Evolutionary conservation across 768 basidiomycete species (phyloP), one percentile per base, ranked within the genome.

Genomic region (Leucogyrophana mollusca): DNA sequence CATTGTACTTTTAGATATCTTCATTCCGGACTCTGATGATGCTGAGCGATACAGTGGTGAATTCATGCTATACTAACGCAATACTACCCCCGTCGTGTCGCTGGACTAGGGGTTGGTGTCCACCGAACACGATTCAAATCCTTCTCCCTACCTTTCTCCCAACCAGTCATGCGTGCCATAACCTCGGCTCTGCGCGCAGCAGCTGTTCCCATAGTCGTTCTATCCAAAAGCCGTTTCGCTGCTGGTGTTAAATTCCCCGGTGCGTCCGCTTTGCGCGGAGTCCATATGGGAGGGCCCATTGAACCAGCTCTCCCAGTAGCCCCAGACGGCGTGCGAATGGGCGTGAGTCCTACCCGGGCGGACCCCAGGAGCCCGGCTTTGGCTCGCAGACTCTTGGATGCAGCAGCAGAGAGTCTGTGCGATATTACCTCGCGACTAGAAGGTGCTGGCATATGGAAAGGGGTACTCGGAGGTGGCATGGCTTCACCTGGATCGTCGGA

Each of bases 221-320:
- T 72, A 54, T 93, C 82, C 51, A 96, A 67, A 35, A 96, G 59
- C 50, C 84, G 72, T 59, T 74, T 79, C 20, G 83, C 94, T 21
- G 94, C 94, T n/a, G 93, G 93, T 0, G 93, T 94, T 52, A 95
- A 64, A 50, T 76, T 80, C 5, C 89, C 90, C 8, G 82, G 69
- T 34, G 83, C 85, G 36, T 87, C 82, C 13, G 83, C 77, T 53
- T 82, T 78, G 50, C 83, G 76, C 1, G 93, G 91, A 2, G 92
- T 94, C 78, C 80, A 84, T 8, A 71, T 73, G 10, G 90, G 90
- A 20, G 92, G 90, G 8, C 74, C 78, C 91, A 93, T 94, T n/a
- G 69, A 63, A 9, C 80, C 77, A 46, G 73, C 76, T 43, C 65
- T 69, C 24, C 34, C 46, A 6, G 50, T 51, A 18, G 56, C 50